A percentile compares a stretch with the other conserved stretches of the same genome.
Conservation (phyloP, 768 basidiomycete species). For the Candolleomyces eurysporus region DNA sequence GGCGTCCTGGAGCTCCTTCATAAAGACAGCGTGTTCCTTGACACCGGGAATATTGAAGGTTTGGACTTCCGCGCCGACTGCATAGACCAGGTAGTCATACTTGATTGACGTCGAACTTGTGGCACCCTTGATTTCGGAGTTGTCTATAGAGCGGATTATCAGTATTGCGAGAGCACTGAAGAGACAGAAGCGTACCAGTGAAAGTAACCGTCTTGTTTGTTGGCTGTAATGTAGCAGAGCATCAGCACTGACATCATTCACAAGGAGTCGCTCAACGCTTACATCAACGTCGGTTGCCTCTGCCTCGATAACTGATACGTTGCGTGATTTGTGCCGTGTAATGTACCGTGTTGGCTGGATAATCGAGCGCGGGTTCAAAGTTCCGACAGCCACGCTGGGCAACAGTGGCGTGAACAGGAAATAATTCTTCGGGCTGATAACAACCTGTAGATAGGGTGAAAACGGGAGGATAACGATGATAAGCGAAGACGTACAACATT, state of each 20-base stretch:
- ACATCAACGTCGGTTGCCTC: slow-evolving; percentile 90
- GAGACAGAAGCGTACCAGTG: slow-evolving; percentile 47
- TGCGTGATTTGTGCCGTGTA: slow-evolving; percentile 86
- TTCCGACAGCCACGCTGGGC: too few relatives aligned
- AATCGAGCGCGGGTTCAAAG: slow-evolving; percentile 80
- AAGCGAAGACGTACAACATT: slow-evolving; percentile 71
- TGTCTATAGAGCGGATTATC: slow-evolving; percentile 46
- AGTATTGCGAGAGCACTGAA: background rate
- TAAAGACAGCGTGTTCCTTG: slow-evolving; percentile 90
- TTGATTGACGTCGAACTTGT: slow-evolving; percentile 75
- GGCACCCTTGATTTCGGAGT: slow-evolving; percentile 74
- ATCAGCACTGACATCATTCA: slow-evolving; percentile 10
- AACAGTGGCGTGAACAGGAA: too few relatives aligned
- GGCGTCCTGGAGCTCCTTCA: slow-evolving; percentile 96
- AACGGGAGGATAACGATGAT: slow-evolving; percentile 1
- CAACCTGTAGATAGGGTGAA: slow-evolving; percentile 53
- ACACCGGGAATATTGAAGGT: slow-evolving; percentile 97
- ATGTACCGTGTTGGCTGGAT: slow-evolving; percentile 90
- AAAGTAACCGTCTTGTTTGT: slow-evolving; percentile 91
- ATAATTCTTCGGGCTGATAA: too few relatives aligned
- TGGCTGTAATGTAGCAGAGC: slow-evolving; percentile 43
- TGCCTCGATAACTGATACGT: slow-evolving; percentile 86
- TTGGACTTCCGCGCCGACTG: slow-evolving; percentile 92
- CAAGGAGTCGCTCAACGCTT: slow-evolving; percentile 15
- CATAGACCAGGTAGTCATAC: slow-evolving; percentile 96